These are phyloP conservation scores for Chrysanthemum seticuspe DNA, from an alignment of 129 eudicot genomes.

Conservation along the genomic window DNA sequence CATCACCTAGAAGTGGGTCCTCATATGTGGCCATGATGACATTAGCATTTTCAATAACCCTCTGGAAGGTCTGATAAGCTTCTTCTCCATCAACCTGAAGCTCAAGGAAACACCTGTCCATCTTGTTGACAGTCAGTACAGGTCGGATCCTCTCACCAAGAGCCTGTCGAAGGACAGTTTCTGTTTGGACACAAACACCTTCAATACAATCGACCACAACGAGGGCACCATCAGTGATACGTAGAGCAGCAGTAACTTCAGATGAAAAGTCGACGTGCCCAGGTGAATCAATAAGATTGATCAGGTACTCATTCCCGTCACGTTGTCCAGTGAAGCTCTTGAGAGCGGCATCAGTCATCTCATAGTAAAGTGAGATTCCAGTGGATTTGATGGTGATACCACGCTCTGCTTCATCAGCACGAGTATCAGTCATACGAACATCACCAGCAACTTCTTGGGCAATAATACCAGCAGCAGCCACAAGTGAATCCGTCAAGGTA, in stretches of 20 bases:
- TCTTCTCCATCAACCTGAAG: constrained; percentile 71
- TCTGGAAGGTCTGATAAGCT: constrained; percentile 56
- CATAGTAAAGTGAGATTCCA: constrained; percentile 55
- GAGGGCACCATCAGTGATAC: constrained; percentile 62
- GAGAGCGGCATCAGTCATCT: constrained; percentile 46
- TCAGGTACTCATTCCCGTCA: constrained; percentile 54
- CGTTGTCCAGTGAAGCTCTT: constrained; percentile 46
- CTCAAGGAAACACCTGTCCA: constrained; percentile 74
- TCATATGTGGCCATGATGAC: constrained; percentile 54
- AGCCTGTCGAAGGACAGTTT: constrained; percentile 65
- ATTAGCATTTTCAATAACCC: constrained; percentile 52
- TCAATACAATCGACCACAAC: constrained; percentile 71
- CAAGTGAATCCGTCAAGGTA: constrained; percentile 59
- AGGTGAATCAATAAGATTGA: constrained; percentile 61
- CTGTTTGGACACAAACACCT: constrained; percentile 69
- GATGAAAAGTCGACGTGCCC: constrained; percentile 67
- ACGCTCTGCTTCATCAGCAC: constrained; percentile 67
- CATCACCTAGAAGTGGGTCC: constrained; percentile 63
- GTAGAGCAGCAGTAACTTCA: constrained; percentile 64
- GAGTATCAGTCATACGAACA: constrained; percentile 68
- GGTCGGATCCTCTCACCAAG: constrained; percentile 71
- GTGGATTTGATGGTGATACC: constrained; percentile 67
- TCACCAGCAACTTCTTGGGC: constrained; percentile 59
- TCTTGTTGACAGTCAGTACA: constrained; percentile 55
- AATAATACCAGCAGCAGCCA: constrained; percentile 62